Evolutionary conservation across 164 flowering plant species (phyloP).

Genomic region (Chloranthus sessilifolius): DNA sequence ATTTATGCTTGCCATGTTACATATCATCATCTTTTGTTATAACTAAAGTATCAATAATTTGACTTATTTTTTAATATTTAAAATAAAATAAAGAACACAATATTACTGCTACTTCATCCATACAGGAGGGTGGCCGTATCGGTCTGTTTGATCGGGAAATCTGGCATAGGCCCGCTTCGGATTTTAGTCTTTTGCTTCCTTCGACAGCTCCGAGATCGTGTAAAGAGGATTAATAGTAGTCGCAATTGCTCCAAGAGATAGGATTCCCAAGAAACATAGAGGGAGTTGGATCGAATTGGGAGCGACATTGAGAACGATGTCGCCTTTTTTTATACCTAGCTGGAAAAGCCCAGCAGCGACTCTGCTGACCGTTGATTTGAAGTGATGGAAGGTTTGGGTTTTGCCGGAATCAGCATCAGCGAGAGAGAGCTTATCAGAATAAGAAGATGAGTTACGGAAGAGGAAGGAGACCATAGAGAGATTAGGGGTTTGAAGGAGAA

Average conservation of each 20-base stretch:
- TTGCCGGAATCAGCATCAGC: slow-evolving; percentile 48
- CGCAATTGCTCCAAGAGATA: slow-evolving; percentile 57
- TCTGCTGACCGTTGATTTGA: slow-evolving; percentile 37
- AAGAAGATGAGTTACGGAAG: slow-evolving; percentile 53
- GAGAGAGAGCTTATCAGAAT: slow-evolving; percentile 47
- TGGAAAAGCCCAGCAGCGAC: slow-evolving; percentile 37
- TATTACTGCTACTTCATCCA: too few species aligned
- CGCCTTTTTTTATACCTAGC: slow-evolving; percentile 49
- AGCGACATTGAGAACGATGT: slow-evolving; percentile 58
- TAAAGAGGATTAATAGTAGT: slow-evolving; percentile 66
- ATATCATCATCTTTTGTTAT: too few species aligned
- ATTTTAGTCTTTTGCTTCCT: slow-evolving; percentile 52
- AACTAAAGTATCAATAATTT: too few species aligned
- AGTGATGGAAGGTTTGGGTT: slow-evolving; percentile 34
- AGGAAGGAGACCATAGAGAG: slow-evolving; percentile 50
- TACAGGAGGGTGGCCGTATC: slow-evolving; percentile 74
- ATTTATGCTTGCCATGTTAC: too few species aligned
- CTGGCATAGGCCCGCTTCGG: slow-evolving; percentile 40
- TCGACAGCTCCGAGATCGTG: slow-evolving; percentile 45
- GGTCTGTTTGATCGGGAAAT: slow-evolving; percentile 50
- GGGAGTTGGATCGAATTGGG: slow-evolving; percentile 67
- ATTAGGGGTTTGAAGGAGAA: slow-evolving; percentile 42
- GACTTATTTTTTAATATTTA: too few species aligned
- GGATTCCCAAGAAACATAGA: slow-evolving; percentile 44
- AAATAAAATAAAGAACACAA: too few species aligned